Conservation (phyloP, 106 monocot species). For the Triglochin maritima region DNA sequence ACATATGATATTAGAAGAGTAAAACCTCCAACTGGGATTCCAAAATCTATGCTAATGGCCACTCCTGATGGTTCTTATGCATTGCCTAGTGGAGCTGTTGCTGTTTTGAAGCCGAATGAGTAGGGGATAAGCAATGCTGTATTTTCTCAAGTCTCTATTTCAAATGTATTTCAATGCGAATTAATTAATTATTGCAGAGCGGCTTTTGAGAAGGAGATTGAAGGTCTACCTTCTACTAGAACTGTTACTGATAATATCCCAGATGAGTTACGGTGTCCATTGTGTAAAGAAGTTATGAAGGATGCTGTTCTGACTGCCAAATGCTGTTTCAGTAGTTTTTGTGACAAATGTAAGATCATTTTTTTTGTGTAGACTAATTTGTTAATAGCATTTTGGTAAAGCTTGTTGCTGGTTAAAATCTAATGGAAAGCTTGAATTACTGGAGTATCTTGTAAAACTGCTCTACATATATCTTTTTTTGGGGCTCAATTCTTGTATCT, state of each 20-base stretch:
- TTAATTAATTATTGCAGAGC: slow-evolving; percentile 35
- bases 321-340: slow-evolving; percentile 95
- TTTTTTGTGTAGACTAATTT: not conserved
- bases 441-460: too few species aligned
- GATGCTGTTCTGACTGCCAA: slow-evolving; percentile 98
- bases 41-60: slow-evolving; percentile 82
- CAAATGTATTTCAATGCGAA: not conserved
- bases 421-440: too few species aligned
- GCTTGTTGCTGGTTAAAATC: too few species aligned
- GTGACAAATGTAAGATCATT: slow-evolving; percentile 77
- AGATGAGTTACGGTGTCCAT: slow-evolving; percentile 71
- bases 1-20: slow-evolving; percentile 65
- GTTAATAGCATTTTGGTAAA: not conserved
- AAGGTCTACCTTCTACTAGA: slow-evolving; percentile 76
- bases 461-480: too few species aligned
- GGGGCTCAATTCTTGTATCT: too few species aligned
- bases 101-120: slow-evolving; percentile 95
- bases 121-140: slow-evolving; percentile 24
- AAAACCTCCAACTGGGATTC: slow-evolving; percentile 87
- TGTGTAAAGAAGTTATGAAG: slow-evolving; percentile 97
- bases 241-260: slow-evolving; percentile 57
- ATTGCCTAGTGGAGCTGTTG: slow-evolving; percentile 89
- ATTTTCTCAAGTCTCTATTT: not conserved
- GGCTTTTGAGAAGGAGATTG: slow-evolving; percentile 96
- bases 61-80: slow-evolving; percentile 95